Evolutionary conservation across 108 stramenopile genomes (phyloP).

Genomic region (Phaeodactylum tricornutum): DNA sequence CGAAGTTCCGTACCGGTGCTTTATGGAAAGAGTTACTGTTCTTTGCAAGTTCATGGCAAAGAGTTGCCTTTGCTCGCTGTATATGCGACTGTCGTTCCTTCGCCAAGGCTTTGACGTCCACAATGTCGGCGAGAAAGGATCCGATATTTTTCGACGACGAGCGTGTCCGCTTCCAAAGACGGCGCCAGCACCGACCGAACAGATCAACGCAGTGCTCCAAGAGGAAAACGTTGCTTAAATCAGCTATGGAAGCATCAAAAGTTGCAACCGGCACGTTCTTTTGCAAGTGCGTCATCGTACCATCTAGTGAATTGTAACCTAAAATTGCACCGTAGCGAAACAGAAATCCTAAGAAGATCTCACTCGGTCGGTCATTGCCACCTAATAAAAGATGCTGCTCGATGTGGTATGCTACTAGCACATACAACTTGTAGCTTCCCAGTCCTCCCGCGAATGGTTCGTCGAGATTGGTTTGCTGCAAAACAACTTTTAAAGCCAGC

Average conservation of each 20-base stretch:
- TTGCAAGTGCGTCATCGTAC: not conserved
- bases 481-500: slow-evolving; percentile 55
- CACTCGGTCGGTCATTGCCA: slow-evolving; percentile 30
- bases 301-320: not conserved
- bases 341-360: slow-evolving; percentile 33
- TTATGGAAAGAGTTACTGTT: no score
- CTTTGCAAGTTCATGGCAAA: no score
- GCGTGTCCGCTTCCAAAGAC: not conserved
- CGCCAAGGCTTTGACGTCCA: not conserved
- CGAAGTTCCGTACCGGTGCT: no score
- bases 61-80: no score
- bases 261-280: not conserved
- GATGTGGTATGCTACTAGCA: slow-evolving; percentile 70
- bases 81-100: not conserved
- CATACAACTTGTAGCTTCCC: slow-evolving; percentile 84
- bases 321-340: slow-evolving; percentile 31
- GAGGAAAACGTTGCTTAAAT: slow-evolving; percentile 2
- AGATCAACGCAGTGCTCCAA: slow-evolving; percentile 1
- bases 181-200: not conserved
- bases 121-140: not conserved
- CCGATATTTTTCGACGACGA: not conserved
- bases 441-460: slow-evolving; percentile 90
- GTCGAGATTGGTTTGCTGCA: slow-evolving; percentile 74
- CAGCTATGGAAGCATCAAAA: not conserved
- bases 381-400: slow-evolving; percentile 33